Evolutionary conservation across 139 green algal genomes (phyloP).

Genomic region (Dunaliella primolecta): DNA sequence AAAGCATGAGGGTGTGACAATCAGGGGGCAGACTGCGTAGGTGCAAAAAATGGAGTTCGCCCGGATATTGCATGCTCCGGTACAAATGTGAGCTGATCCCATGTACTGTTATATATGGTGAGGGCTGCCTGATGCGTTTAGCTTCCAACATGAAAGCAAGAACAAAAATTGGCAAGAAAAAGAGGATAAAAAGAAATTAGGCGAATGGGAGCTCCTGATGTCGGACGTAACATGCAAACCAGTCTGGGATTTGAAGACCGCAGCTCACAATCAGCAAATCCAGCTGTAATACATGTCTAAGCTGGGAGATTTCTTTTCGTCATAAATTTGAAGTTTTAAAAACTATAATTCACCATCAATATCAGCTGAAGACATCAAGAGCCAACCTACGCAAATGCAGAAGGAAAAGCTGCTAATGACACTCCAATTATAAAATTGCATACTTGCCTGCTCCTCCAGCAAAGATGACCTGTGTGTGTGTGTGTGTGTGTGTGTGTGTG

Average conservation of each 20-base stretch:
- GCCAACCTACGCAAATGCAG: no score
- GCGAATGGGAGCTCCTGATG: no score
- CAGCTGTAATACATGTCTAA: not conserved
- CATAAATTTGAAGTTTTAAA: not conserved
- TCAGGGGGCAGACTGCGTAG: no score
- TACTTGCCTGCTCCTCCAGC: conserved; percentile 11
- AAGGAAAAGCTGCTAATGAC: not conserved
- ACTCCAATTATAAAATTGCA: not conserved
- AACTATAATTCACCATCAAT: not conserved
- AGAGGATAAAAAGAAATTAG: no score
- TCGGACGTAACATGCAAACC: no score
- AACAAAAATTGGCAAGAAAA: not conserved
- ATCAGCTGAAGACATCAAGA: not conserved
- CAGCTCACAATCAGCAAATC: not conserved
- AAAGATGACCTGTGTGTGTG: conserved; percentile 33
- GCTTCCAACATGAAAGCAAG: not conserved
- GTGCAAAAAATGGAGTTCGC: not conserved
- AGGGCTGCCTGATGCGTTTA: no score
- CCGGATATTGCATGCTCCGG: not conserved
- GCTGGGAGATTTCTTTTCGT: not conserved
- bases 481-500: no score
- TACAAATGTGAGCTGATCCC: not conserved
- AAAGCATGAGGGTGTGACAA: no score
- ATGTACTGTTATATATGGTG: not conserved
- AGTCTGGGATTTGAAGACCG: no score